Base-by-base conservation (phyloP, 495 filamentous ascomycete species). In the Tetracladium setigerum region DNA sequence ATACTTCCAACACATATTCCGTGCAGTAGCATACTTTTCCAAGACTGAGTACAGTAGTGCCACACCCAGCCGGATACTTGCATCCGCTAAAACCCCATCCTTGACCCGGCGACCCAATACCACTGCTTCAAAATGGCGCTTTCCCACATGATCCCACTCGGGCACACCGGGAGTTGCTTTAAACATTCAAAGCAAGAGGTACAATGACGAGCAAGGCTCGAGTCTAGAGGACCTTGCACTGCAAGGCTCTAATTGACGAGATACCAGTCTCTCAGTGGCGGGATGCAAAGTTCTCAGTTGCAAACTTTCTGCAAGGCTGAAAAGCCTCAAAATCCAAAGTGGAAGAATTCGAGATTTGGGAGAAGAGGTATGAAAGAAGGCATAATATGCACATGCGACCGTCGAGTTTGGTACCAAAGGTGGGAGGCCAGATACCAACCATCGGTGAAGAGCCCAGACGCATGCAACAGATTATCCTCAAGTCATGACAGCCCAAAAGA, bases 281-380 rank as follows among this genome's bases (percentile, higher is more conserved):
- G 33, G 15, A 24, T 12, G 15, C 15, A 12, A 39, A 14, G 10
- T 15, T 6, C 4, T 9, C 9, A 13, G 33, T n/a, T n/a, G 12
- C 22, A 1, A n/a, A 36, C 15, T 13, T 7, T 36, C 32, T 49
- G 46, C 46, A 49, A 49, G 46, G 46, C 44, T 46, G 44, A 46
- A 19, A 32, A 38, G 30, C 19, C 16, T 24, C 22, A 27, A 27
- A 27, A 27, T 27, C 22, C 22, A 7, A 7, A 27, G 30, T 13
- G 17, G 4, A 44, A 16, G 16, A 12, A 35, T 17, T 2, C 10
- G 24, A 11, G 13, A 17, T n/a, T 7, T 18, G 16, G 17, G 22
- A 35, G n/a, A 19, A 37, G 34, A 46, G 7, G 11, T 9, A 12
- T 30, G 32, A 13, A 24, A 2, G 30, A 19, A 46, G n/a, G 34